Percentiles rank a stretch among this genome's conserved stretches.
Conservation (phyloP, 345 rosid genomes). For the Dovyalis caffra region DNA sequence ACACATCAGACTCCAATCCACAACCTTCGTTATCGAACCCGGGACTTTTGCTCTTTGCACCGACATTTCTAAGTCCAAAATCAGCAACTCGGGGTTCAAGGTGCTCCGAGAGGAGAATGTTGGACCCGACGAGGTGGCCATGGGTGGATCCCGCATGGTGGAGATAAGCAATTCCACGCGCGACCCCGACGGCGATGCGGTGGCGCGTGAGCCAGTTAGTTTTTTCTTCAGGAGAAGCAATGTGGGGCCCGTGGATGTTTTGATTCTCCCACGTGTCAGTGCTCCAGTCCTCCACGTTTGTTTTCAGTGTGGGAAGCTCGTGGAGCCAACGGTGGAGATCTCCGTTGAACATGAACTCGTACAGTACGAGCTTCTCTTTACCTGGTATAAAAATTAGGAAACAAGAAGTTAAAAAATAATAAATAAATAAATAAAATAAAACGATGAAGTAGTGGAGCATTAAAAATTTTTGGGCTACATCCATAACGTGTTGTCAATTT, state of each 20-base stretch:
- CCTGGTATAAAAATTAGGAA: conserved; percentile 25
- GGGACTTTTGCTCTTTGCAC: not conserved
- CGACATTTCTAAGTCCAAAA: conserved; percentile 50
- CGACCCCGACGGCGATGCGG: conserved; percentile 76
- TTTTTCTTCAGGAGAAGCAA: conserved; percentile 47
- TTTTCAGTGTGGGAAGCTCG: conserved; percentile 78
- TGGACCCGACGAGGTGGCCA: conserved; percentile 77
- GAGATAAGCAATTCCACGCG: conserved; percentile 91
- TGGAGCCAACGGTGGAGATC: conserved; percentile 89
- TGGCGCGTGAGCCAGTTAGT: conserved; percentile 76
- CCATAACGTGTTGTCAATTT: too few relatives aligned
- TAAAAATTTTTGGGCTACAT: too few relatives aligned
- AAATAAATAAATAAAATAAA: not conserved
- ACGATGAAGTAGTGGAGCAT: too few relatives aligned
- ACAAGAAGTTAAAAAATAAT: not conserved
- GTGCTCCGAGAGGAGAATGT: conserved; percentile 66
- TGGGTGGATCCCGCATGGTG: conserved; percentile 84
- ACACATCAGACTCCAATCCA: conserved; percentile 55
- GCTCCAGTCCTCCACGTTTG: conserved; percentile 95
- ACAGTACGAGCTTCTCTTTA: conserved; percentile 71
- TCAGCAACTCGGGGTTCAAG: conserved; percentile 79
- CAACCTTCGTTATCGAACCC: not conserved
- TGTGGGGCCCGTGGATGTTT: conserved; percentile 20
- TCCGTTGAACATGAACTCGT: conserved; percentile 86
- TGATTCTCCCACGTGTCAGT: conserved; percentile 86